These are phyloP conservation scores for Pascua guehoae DNA, from an alignment of 1,284 basidiomycete species.

Conservation along the genomic window DNA sequence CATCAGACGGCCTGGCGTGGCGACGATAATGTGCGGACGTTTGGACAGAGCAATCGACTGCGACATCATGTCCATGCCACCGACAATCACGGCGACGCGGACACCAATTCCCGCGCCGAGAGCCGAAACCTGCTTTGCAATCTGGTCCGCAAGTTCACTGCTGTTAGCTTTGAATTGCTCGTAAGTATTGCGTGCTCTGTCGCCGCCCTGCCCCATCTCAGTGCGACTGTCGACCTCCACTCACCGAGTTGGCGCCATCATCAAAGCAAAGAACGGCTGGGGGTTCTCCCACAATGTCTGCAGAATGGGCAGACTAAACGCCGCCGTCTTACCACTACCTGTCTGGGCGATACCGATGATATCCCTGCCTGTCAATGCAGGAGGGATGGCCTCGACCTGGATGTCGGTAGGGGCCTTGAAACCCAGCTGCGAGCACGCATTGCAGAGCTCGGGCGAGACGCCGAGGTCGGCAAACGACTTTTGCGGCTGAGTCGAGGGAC, in stretches of 20 bases:
- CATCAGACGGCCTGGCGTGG: constrained; percentile 90
- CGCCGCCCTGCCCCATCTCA: neutral
- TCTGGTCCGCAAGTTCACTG: constrained; percentile 96
- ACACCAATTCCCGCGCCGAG: constrained; percentile 93
- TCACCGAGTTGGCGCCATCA: constrained; percentile 83
- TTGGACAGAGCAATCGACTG: constrained; percentile 93
- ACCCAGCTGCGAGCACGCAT: constrained; percentile 75
- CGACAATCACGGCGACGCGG: constrained; percentile 85
- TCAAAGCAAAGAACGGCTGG: constrained; percentile 85
- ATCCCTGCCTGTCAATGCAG: constrained; percentile 84
- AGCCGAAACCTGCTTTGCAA: constrained; percentile 91
- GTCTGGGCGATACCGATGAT: constrained; percentile 98
- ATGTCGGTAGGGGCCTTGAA: constrained; percentile 90
- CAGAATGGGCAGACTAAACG: constrained; percentile 92
- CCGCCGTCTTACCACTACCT: constrained; percentile 96
- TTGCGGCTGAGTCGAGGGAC: constrained; percentile 10
- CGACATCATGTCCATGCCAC: constrained; percentile 90
- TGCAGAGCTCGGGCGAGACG: constrained; percentile 81
- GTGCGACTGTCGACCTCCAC: constrained; percentile 5
- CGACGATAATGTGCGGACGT: constrained; percentile 90
- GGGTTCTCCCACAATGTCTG: constrained; percentile 97
- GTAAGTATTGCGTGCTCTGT: too few species aligned
- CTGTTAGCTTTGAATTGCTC: neutral
- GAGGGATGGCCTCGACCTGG: constrained; percentile 82
- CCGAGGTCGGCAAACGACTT: constrained; percentile 63